Conservation (phyloP, 2,329 filamentous ascomycete genomes). For the Dichotomopilus funicola region DNA sequence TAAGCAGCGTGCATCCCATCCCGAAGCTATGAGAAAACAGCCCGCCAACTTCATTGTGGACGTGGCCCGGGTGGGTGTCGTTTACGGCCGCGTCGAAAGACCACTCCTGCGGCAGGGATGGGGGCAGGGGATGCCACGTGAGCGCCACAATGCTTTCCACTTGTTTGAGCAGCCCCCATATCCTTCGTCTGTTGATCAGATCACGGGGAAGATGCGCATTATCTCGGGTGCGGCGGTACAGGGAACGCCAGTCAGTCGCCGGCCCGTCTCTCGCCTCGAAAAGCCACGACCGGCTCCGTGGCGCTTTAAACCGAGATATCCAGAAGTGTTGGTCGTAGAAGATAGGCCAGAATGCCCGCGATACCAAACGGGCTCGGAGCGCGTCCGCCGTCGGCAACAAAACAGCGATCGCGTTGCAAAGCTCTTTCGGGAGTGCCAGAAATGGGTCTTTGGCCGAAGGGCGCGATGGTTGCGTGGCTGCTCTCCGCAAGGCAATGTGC, state of each 20-base stretch:
- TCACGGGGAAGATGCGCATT: not conserved
- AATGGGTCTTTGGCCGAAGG: not conserved
- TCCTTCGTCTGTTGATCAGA: not conserved
- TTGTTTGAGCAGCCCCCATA: not conserved
- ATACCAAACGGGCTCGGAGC: not conserved
- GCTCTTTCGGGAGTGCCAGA: not conserved
- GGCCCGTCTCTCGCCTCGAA: not conserved
- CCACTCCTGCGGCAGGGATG: not conserved
- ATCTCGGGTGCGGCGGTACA: not conserved
- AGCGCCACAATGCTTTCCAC: not conserved
- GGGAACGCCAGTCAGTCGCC: not conserved
- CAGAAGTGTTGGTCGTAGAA: slow-evolving; percentile 3
- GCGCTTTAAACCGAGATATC: not conserved
- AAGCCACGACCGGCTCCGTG: not conserved
- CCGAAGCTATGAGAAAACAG: not conserved
- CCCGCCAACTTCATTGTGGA: not conserved
- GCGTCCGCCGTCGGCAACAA: not conserved
- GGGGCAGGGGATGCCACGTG: not conserved
- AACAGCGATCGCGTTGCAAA: not conserved
- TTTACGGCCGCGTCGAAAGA: not conserved
- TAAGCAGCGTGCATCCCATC: too few species aligned
- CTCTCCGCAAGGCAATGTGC: not conserved
- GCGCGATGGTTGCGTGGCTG: not conserved
- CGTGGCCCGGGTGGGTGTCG: not conserved
- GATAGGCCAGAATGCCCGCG: not conserved